Percentiles rank a stretch among this genome's conserved stretches.
phyloP scores from a whole-genome alignment of 208 protist species.

The Leishmania aethiopica region DNA sequence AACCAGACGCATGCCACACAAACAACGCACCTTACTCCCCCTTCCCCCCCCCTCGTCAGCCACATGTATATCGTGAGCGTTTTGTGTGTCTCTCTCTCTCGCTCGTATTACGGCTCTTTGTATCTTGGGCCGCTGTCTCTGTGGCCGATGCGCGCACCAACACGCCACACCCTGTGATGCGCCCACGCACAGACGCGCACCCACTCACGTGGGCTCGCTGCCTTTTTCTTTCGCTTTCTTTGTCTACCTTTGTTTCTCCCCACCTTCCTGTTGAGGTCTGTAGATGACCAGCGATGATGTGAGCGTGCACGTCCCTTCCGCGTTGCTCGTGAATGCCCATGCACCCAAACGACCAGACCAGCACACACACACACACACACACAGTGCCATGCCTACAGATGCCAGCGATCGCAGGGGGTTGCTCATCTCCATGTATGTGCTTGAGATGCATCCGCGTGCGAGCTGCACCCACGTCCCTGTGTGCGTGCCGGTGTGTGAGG shows the following conservation, averaged over 20 bases:
- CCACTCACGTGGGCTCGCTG: background rate
- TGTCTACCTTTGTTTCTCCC: conserved; percentile 4
- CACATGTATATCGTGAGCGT: background rate
- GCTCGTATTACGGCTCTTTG: background rate
- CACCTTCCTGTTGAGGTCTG: conserved; percentile 4
- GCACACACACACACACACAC: conserved; percentile 1
- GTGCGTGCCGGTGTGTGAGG: background rate
- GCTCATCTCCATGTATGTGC: background rate
- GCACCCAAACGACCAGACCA: background rate
- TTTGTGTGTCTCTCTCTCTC: conserved; percentile 5
- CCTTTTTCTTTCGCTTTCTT: conserved; percentile 1
- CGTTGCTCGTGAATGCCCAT: background rate
- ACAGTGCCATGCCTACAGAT: background rate
- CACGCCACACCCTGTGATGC: background rate
- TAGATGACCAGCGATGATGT: conserved; percentile 1
- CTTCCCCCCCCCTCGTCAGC: background rate
- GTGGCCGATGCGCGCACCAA: background rate
- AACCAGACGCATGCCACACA: background rate
- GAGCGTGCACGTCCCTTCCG: background rate
- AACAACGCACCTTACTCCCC: background rate
- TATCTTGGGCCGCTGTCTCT: background rate
- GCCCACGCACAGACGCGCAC: background rate
- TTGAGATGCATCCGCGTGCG: no score
- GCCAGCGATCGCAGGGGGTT: background rate
- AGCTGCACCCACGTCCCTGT: background rate